Base-by-base conservation (phyloP, 2,329 filamentous ascomycete species). In the Plectosphaerella sp. region DNA sequence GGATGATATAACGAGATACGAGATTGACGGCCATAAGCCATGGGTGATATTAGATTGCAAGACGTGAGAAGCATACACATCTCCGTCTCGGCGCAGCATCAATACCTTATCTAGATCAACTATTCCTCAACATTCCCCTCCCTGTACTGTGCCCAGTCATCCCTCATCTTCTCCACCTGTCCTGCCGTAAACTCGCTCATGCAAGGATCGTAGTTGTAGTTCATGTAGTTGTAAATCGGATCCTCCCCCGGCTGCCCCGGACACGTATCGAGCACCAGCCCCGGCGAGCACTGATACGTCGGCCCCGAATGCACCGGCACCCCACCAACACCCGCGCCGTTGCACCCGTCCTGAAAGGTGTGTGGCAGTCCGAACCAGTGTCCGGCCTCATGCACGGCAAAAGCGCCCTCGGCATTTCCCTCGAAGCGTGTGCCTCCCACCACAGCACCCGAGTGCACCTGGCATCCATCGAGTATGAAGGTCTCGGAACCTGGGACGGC, bases 331-430 rank as follows among this genome's bases (percentile, higher is more conserved):
- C 54, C 9, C 46, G 54, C 5, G 55, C 60, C 14, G 63, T 63
- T 14, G 51, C 57, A 50, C 1, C 58, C 58, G 37, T 65, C 71
- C 48, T 72, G 61, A 57, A 74, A 74, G 14, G 71, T 72, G 54
- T 74, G 72, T 52, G 63, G 64, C 12, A 74, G 63, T 48, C 71
- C 71, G 52, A 74, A 64, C 71, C 72, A 74, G 58, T 74, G 71
- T 6, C 71, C 72, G 24, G 68, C 62, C 58, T 74, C 69, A 58
- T 68, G 66, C 41, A 65, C 60, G 6, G 60, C 60, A 28, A 65
- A 62, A 50, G 54, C 49, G 16, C 58, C 57, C 14, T 33, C 25
- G 8, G 43, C 16, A 28, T 50, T 50, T 4, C 35, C 35, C 42
- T 45, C 43, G 9, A 35, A 45, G 16, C 41, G 36, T 28, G 33